Conservation (phyloP, 768 basidiomycete species). For the Serendipita vermifera region DNA sequence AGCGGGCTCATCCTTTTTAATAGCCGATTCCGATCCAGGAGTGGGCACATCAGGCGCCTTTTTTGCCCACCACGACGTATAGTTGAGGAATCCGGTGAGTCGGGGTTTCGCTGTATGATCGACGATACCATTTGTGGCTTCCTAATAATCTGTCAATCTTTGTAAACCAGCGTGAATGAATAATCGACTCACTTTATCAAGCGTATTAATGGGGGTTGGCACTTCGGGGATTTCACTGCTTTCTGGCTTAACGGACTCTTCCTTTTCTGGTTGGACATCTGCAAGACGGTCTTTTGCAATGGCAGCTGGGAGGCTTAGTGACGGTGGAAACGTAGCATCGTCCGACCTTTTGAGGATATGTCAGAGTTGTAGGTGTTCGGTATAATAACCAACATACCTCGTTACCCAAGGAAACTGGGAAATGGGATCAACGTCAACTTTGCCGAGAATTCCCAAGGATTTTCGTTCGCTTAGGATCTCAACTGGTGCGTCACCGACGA, state of each 20-base stretch:
- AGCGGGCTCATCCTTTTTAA: conserved; percentile 3
- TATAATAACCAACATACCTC: too few relatives aligned
- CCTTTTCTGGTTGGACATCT: not conserved
- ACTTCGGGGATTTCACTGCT: too few relatives aligned
- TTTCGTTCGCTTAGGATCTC: conserved; percentile 62
- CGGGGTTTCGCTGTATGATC: too few relatives aligned
- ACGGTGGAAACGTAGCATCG: not conserved
- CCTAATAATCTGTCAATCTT: too few relatives aligned
- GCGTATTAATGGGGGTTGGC: too few relatives aligned
- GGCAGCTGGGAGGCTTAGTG: not conserved
- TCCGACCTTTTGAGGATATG: not conserved
- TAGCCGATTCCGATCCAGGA: not conserved
- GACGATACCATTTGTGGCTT: too few relatives aligned
- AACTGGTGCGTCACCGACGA: conserved; percentile 29
- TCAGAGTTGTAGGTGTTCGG: not conserved
- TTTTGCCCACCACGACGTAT: not conserved
- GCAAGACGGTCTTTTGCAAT: conserved; percentile 7
- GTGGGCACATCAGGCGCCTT: not conserved
- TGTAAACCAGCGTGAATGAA: too few relatives aligned
- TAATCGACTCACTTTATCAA: too few relatives aligned
- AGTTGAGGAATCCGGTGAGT: not conserved
- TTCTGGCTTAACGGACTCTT: not conserved
- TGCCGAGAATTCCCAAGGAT: conserved; percentile 27
- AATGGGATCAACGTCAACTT: conserved; percentile 58
- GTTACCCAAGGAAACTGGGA: conserved; percentile 53